A percentile compares a stretch with the other conserved stretches of the same genome.
These are phyloP conservation scores for Orobanche coerulescens DNA, from an alignment of 257 asterid genomes.

Conservation along the genomic window DNA sequence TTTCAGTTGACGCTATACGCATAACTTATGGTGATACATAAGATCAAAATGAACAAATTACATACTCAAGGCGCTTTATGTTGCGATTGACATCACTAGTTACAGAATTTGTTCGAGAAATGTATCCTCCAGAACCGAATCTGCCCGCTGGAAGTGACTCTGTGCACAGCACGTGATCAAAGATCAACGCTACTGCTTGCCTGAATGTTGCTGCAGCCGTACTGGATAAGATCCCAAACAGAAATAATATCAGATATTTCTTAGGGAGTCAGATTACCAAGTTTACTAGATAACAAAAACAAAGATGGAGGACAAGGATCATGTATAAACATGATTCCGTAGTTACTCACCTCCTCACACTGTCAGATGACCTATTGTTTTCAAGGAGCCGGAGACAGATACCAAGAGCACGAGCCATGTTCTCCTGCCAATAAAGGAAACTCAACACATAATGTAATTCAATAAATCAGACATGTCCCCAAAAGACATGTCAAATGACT, in stretches of 20 bases:
- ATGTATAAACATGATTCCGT: conserved; percentile 2
- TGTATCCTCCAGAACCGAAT: conserved; percentile 77
- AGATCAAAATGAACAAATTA: conserved; percentile 15
- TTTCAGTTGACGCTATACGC: conserved; percentile 9
- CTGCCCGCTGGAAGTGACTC: conserved; percentile 88
- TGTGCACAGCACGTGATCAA: conserved; percentile 70
- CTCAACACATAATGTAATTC: conserved; percentile 23
- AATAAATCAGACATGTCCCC: conserved; percentile 10
- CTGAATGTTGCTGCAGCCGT: conserved; percentile 99
- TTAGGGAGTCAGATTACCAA: conserved; percentile 2
- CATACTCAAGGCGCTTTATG: conserved; percentile 82
- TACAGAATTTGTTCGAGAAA: conserved; percentile 77
- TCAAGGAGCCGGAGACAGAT: conserved; percentile 95
- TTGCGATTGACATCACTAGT: conserved; percentile 89
- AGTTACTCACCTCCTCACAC: conserved; percentile 84
- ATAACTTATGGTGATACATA: conserved; percentile 18
- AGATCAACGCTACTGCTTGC: conserved; percentile 96
- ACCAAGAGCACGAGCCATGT: conserved; percentile 82
- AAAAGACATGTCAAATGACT: conserved; percentile 5
- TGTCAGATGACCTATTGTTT: conserved; percentile 86
- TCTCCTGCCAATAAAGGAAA: conserved; percentile 53
- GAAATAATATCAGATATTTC: conserved; percentile 16
- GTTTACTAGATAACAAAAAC: conserved; percentile 9
- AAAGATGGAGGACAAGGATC: conserved; percentile 5
- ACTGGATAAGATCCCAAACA: conserved; percentile 43